These are phyloP conservation scores for Verticillium klebahnii DNA, from an alignment of 2,329 filamentous ascomycete species.

Conservation along the genomic window DNA sequence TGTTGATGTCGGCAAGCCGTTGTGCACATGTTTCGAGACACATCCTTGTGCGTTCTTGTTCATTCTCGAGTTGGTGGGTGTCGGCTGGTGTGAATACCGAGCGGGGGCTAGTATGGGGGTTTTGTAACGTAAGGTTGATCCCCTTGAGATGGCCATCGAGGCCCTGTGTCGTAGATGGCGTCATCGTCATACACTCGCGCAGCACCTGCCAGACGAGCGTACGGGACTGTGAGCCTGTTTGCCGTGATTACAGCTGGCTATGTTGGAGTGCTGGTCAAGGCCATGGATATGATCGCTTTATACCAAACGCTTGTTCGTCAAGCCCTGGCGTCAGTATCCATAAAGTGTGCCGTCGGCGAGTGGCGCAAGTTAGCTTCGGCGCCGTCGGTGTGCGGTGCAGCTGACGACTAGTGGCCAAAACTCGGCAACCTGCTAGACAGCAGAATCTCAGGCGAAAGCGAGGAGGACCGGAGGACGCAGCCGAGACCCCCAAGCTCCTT, in stretches of 20 bases:
- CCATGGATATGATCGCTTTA: constrained; percentile 5
- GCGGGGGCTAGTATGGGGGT: neutral
- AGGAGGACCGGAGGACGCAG: neutral
- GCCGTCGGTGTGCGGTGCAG: constrained; percentile 1
- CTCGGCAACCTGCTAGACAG: constrained; percentile 1
- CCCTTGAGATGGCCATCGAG: constrained; percentile 4
- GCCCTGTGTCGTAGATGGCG: neutral
- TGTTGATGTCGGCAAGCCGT: neutral
- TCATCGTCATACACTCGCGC: constrained; percentile 2
- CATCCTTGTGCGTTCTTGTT: constrained; percentile 1
- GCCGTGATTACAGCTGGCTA: neutral
- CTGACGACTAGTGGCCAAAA: constrained; percentile 2
- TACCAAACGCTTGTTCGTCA: constrained; percentile 4
- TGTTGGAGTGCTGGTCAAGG: constrained; percentile 1
- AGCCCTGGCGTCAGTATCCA: constrained; percentile 3
- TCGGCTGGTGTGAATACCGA: neutral
- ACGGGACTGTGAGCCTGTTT: neutral
- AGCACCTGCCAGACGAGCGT: neutral
- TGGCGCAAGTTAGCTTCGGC: constrained; percentile 4
- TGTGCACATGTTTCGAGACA: constrained; percentile 1
- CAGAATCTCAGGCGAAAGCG: neutral
- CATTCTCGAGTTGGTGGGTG: neutral
- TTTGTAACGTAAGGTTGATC: neutral
- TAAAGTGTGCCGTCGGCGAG: constrained; percentile 3
- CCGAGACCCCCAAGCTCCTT: neutral